Percentiles rank a stretch among this genome's conserved stretches.
Conservation (phyloP, 129 eudicot genomes). For the Pittosporum tobira region DNA sequence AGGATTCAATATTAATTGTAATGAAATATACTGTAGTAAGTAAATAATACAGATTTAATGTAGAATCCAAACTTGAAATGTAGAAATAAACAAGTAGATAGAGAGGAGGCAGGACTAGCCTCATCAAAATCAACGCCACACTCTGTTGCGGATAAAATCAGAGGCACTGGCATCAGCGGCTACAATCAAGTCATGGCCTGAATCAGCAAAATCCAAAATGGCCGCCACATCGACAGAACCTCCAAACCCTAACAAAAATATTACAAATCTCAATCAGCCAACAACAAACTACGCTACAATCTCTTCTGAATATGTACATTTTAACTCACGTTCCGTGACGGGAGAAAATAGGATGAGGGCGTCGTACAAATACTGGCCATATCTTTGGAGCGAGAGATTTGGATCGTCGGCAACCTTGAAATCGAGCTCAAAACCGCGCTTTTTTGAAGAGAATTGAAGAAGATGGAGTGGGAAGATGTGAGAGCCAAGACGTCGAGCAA, state of each 20-base stretch:
- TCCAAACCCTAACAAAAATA: conserved; percentile 49
- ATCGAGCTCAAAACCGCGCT: conserved; percentile 72
- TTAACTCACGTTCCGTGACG: conserved; percentile 41
- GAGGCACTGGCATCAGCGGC: conserved; percentile 82
- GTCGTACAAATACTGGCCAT: conserved; percentile 74
- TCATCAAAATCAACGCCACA: conserved; percentile 92
- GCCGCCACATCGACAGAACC: conserved; percentile 65
- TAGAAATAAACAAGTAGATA: neutral
- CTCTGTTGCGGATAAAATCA: conserved; percentile 80
- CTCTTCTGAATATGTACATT: neutral
- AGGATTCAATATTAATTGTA: too few relatives aligned
- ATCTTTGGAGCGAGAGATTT: conserved; percentile 55
- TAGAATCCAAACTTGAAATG: too few relatives aligned
- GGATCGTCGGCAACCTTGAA: conserved; percentile 84
- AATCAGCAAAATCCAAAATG: conserved; percentile 71
- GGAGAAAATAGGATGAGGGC: conserved; percentile 76
- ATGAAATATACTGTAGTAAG: too few relatives aligned
- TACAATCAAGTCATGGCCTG: conserved; percentile 80
- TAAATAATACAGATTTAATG: too few relatives aligned
- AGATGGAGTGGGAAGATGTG: conserved; percentile 77
- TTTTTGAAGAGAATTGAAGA: conserved; percentile 53
- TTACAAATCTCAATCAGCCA: conserved; percentile 4
- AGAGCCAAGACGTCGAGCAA: conserved; percentile 66
- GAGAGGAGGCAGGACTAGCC: conserved; percentile 17
- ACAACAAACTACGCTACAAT: neutral